Base-by-base conservation (phyloP, 176 grass and related monocot genomes). In the Pontederia crassipes region DNA sequence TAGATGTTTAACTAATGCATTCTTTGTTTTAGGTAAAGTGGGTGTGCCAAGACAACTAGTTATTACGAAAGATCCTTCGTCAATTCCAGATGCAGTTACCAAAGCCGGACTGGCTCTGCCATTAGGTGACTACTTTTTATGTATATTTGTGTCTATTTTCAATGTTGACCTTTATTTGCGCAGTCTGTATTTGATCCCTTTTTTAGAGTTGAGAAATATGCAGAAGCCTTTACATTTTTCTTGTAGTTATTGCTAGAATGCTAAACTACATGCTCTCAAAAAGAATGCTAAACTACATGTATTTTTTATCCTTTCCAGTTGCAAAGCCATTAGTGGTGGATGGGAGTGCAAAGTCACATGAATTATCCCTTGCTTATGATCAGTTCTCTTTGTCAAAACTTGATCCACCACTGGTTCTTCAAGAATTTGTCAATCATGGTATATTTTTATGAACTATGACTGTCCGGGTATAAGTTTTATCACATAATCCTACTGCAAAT, bases 351-450 rank as follows among this genome's bases (percentile, higher is more conserved):
- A 90, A 90, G 57, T 91, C 81, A 76, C 92, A 96, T 70, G 78
- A 96, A 67, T 58, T 96, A 61, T 90, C 83, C 72, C 81, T 96
- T 67, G 87, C 78, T 8, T 96, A 85, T 57, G 83, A 78, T 4
- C 81, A 75, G 59, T 35, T 86, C 28, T 91, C 92, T 8, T 66
- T 96, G 67, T 70, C 92, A 69, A 73, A 77, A 63, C 83, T 96
- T 68, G 84, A 88, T 65, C 92, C 92, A 13, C 92, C 92, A 24
- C 55, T 96, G 20, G 87, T 96, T 74, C 87, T 96, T 20, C 92
- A 96, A 66, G 87, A 96, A 80, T 96, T 96, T 53, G 81, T 96
- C 48, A 91, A 88, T 62, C 92, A 96, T 85, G 92, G 92, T 96
- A 88, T 10, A 16, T 72, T 24, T 17, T 54, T 61, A 52, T 53